Evolutionary conservation across 176 grass and related monocot species (phyloP), one percentile per base, ranked within the genome.

Genomic region (Paspalum notatum): DNA sequence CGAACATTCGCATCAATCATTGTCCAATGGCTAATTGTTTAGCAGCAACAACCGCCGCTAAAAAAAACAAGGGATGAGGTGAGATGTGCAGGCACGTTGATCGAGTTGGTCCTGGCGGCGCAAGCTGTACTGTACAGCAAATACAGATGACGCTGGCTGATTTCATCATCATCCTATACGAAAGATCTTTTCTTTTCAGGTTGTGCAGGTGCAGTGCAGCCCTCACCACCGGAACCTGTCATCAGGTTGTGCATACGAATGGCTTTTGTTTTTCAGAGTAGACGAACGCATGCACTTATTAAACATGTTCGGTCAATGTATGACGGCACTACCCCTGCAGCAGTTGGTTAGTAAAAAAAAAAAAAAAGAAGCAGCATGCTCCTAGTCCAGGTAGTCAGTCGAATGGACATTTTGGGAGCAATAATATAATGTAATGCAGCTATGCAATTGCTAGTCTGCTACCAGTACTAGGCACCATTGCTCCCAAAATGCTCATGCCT

Each of bases 111-210:
- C 27, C 40, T 43, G 43, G 54, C 62, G 52, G 25, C 16, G 54
- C 61, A 58, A 52, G 69, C 60, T 77, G 43, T n/a, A 60, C 60
- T 68, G 82, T 49, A 76, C 26, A 38, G 40, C 49, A 68, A 58
- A 52, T 8, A 49, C 18, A 38, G 50, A 47, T 17, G 66, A 15
- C 4, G 5, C 15, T 41, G 76, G 5, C 15, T 41, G 76, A 25
- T 63, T 57, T 60, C 69, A 42, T 80, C 32, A 32, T 32, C 2
- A 32, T 32, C 32, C 32, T 2, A 32, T 32, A 32, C 32, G 32
- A 32, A 32, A 1, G 32, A 3, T 3, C 32, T 32, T 32, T 32
- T 32, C 2, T 32, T 32, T 32, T 32, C 32, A 32, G 32, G 32
- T 32, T 32, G 32, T 32, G 32, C 32, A 32, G 32, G 2, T n/a